Conservation (phyloP, 2,329 filamentous ascomycete genomes). For the Atkinsonella hypoxylon region DNA sequence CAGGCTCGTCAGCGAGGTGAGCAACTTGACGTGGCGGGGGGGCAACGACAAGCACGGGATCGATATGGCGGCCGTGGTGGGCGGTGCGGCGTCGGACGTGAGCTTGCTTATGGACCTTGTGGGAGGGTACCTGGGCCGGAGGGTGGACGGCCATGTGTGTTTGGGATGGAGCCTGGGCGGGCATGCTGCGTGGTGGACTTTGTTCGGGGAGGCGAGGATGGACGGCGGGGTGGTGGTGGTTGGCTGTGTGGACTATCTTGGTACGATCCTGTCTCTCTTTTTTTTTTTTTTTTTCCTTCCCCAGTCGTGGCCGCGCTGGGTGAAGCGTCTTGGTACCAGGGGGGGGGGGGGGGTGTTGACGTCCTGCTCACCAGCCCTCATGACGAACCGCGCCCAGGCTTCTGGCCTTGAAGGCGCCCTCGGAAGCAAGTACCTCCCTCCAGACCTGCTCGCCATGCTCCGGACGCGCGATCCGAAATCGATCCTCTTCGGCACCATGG, state of each 20-base stretch:
- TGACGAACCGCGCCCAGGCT: conserved; percentile 65
- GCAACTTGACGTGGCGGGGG: conserved; percentile 67
- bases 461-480: conserved; percentile 62
- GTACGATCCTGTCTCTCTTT: conserved; percentile 21
- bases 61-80: conserved; percentile 79
- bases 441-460: conserved; percentile 50
- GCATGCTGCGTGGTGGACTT: conserved; percentile 73
- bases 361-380: too few species aligned
- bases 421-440: conserved; percentile 67
- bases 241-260: conserved; percentile 78
- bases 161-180: conserved; percentile 80
- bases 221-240: conserved; percentile 70
- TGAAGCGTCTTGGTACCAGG: too few species aligned
- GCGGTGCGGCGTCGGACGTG: conserved; percentile 63
- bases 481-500: conserved; percentile 48
- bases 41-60: conserved; percentile 75
- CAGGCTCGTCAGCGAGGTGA: conserved; percentile 50
- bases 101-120: conserved; percentile 65
- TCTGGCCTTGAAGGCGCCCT: conserved; percentile 46
- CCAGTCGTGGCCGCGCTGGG: neutral
- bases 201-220: conserved; percentile 68
- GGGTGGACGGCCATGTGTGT: conserved; percentile 56
- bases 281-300: neutral
- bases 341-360: too few species aligned
- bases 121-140: conserved; percentile 52